Evolutionary conservation across 106 monocot genomes (phyloP).

Genomic region (Phalaenopsis equestris): DNA sequence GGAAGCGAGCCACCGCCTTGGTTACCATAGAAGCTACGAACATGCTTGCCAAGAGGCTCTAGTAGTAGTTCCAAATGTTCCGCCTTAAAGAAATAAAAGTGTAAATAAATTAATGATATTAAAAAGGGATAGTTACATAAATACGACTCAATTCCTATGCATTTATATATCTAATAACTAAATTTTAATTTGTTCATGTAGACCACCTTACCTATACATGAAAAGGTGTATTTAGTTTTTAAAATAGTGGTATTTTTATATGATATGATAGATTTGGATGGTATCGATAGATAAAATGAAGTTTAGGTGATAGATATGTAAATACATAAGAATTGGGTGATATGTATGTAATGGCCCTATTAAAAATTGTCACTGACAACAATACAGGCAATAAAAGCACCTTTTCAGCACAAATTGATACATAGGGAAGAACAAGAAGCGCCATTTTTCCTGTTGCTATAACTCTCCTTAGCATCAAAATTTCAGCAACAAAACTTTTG

Average conservation of each 20-base stretch:
- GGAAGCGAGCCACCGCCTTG: slow-evolving; percentile 88
- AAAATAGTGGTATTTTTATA: too few species aligned
- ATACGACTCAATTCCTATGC: too few species aligned
- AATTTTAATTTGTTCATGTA: too few species aligned
- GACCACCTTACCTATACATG: too few species aligned
- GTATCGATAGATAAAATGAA: too few species aligned
- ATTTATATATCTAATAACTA: too few species aligned
- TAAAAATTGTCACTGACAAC: neutral
- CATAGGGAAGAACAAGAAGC: slow-evolving; percentile 92
- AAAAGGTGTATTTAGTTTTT: too few species aligned
- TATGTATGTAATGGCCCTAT: too few species aligned
- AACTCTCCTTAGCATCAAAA: slow-evolving; percentile 86
- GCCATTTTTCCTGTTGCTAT: slow-evolving; percentile 86
- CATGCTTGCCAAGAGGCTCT: slow-evolving; percentile 95
- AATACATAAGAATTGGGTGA: too few species aligned
- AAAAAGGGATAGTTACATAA: neutral
- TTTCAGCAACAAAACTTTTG: slow-evolving; percentile 98
- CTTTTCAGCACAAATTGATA: slow-evolving; percentile 98
- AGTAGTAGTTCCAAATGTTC: slow-evolving; percentile 84
- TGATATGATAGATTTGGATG: too few species aligned
- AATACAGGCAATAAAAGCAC: slow-evolving; percentile 19
- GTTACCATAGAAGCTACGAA: slow-evolving; percentile 91
- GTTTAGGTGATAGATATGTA: too few species aligned
- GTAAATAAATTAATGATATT: neutral
- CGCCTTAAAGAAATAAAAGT: slow-evolving; percentile 32